Conservation (phyloP, 441 rosid species). For the Erodium trifolium region DNA sequence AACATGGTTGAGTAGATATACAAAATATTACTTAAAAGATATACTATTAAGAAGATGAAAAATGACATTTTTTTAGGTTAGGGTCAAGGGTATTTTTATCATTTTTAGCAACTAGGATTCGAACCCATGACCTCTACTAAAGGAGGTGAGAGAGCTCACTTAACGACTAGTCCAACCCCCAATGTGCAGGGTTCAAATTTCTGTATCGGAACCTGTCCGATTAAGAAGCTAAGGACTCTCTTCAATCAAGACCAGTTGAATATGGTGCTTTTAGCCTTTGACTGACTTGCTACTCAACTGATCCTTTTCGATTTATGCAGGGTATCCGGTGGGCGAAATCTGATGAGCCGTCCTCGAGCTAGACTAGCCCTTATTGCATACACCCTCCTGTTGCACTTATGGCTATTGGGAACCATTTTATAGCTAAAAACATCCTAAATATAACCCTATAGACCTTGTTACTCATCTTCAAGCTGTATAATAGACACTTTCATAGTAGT, state of each 20-base stretch:
- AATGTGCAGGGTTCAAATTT: not conserved
- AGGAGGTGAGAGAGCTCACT: too few relatives aligned
- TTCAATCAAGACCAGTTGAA: too few relatives aligned
- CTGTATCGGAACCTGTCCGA: not conserved
- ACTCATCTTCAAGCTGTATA: conserved; percentile 26
- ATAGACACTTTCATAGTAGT: conserved; percentile 15
- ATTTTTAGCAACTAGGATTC: too few relatives aligned
- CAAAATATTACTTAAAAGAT: too few relatives aligned
- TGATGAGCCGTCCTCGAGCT: conserved; percentile 76
- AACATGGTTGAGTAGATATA: too few relatives aligned
- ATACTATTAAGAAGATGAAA: too few relatives aligned
- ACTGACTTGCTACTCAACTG: conserved; percentile 16
- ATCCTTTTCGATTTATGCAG: conserved; percentile 31
- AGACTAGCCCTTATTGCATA: conserved; percentile 66
- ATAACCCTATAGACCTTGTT: conserved; percentile 9
- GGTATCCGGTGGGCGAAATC: conserved; percentile 69
- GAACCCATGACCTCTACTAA: too few relatives aligned
- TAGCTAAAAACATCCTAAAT: conserved; percentile 17
- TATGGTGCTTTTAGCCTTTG: not conserved
- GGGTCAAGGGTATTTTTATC: too few relatives aligned
- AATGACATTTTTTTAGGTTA: too few relatives aligned
- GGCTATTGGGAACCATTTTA: conserved; percentile 71
- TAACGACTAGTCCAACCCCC: too few relatives aligned
- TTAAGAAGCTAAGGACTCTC: not conserved
- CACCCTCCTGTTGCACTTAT: conserved; percentile 64